phyloP scores from a whole-genome alignment of 768 basidiomycete genomes.

The Hypholoma sublateritium region DNA sequence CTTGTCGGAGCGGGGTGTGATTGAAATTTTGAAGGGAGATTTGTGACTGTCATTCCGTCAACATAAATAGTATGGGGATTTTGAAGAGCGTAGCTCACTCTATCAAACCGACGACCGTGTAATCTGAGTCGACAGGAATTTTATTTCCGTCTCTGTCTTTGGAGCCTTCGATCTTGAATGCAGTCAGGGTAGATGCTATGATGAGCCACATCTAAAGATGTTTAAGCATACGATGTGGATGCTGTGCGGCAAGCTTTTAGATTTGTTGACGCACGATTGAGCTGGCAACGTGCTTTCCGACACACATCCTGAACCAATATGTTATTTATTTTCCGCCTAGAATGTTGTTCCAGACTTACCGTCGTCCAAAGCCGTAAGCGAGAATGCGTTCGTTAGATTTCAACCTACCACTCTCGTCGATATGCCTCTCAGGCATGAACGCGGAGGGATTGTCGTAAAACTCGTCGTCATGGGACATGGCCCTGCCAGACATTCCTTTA shows the following conservation, averaged over 20 bases:
- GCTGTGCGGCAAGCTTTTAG: no score
- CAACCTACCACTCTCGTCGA: conserved; percentile 2
- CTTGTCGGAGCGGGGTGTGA: neutral
- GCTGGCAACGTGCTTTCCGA: conserved; percentile 1
- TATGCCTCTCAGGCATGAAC: conserved; percentile 5
- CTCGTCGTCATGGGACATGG: conserved; percentile 7
- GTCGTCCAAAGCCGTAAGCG: conserved; percentile 1
- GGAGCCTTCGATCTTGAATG: conserved; percentile 26
- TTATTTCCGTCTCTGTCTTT: conserved; percentile 22
- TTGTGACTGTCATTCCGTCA: neutral
- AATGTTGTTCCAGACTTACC: neutral
- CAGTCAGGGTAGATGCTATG: conserved; percentile 25
- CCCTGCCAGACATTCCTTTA: neutral
- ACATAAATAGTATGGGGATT: neutral
- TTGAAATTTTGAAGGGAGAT: neutral
- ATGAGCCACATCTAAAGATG: conserved; percentile 19
- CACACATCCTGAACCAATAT: neutral
- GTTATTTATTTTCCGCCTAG: neutral
- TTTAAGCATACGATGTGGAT: no score
- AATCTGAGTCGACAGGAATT: conserved; percentile 12
- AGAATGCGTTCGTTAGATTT: neutral
- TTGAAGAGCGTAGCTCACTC: neutral
- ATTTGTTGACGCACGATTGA: neutral
- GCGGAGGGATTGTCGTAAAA: conserved; percentile 1
- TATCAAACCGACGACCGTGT: neutral